These are phyloP conservation scores for Termitomyces sp. DNA, from an alignment of 768 basidiomycete genomes.

Conservation along the genomic window DNA sequence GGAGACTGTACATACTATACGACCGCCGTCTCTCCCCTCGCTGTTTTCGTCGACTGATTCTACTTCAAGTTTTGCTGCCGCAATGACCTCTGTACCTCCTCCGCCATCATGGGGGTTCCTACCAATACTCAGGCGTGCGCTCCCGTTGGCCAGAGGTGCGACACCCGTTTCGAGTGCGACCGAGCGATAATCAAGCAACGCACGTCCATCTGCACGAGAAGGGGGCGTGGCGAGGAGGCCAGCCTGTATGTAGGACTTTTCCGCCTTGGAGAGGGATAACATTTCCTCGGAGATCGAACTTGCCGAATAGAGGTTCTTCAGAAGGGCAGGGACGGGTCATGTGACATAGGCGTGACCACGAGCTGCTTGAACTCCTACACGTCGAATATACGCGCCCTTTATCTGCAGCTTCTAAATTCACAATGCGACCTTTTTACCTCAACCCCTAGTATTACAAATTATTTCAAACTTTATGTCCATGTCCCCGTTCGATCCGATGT, in stretches of 20 bases:
- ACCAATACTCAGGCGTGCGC: constrained; percentile 72
- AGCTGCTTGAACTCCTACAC: too few relatives aligned
- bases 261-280: constrained; percentile 65
- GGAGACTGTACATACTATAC: constrained; percentile 62
- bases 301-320: too few relatives aligned
- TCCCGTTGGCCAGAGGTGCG: constrained; percentile 80
- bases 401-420: too few relatives aligned
- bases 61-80: constrained; percentile 77
- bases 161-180: constrained; percentile 74
- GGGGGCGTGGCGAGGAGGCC: constrained; percentile 56
- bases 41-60: constrained; percentile 43
- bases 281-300: constrained; percentile 12
- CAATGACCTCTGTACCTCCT: constrained; percentile 73
- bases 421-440: too few relatives aligned
- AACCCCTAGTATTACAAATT: too few relatives aligned
- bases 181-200: constrained; percentile 57
- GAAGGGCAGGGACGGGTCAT: too few relatives aligned
- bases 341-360: too few relatives aligned
- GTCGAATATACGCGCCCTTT: too few relatives aligned
- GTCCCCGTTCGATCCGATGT: too few relatives aligned
- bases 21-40: constrained; percentile 47
- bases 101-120: constrained; percentile 44
- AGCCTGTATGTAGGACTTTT: constrained; percentile 68
- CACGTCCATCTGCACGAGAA: constrained; percentile 73
- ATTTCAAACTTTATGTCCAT: too few relatives aligned